phyloP scores from a whole-genome alignment of 176 grass and related monocot species.

The Oryza nivara region DNA sequence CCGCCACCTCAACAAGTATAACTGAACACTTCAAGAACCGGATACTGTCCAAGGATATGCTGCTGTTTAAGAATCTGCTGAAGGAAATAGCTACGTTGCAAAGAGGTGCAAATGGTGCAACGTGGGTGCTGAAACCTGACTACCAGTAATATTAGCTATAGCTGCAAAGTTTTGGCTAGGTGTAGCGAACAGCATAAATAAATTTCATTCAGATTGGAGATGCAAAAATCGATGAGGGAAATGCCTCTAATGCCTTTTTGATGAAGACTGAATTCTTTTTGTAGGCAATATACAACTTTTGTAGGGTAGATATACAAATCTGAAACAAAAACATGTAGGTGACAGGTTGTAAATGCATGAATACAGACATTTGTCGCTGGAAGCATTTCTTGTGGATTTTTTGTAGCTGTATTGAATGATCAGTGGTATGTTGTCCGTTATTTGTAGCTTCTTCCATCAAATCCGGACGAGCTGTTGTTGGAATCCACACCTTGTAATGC shows the following conservation, averaged over 20 bases:
- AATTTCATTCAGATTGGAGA: not conserved
- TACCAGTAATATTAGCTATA: constrained; percentile 51
- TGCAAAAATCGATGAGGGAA: not conserved
- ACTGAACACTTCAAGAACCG: constrained; percentile 76
- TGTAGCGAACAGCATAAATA: not conserved
- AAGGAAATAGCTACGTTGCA: constrained; percentile 81
- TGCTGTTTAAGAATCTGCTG: constrained; percentile 81
- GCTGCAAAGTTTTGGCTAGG: not conserved
- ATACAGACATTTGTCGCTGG: too few species aligned
- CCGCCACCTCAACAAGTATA: constrained; percentile 61
- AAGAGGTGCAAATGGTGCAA: constrained; percentile 52
- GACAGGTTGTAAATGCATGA: constrained; percentile 18
- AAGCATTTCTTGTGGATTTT: too few species aligned
- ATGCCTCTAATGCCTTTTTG: not conserved
- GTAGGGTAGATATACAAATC: not conserved
- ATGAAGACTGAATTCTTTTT: constrained; percentile 26
- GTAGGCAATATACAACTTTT: constrained; percentile 19
- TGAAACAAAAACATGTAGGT: not conserved
- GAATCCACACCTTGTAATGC: too few species aligned
- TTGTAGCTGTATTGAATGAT: too few species aligned
- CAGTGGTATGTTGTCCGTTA: too few species aligned
- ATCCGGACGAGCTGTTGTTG: too few species aligned
- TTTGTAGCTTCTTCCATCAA: too few species aligned
- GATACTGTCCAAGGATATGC: constrained; percentile 66
- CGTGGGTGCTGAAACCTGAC: constrained; percentile 74